Conservation (phyloP, 805 yeast species). For the Metschnikowia noctiluminum region DNA sequence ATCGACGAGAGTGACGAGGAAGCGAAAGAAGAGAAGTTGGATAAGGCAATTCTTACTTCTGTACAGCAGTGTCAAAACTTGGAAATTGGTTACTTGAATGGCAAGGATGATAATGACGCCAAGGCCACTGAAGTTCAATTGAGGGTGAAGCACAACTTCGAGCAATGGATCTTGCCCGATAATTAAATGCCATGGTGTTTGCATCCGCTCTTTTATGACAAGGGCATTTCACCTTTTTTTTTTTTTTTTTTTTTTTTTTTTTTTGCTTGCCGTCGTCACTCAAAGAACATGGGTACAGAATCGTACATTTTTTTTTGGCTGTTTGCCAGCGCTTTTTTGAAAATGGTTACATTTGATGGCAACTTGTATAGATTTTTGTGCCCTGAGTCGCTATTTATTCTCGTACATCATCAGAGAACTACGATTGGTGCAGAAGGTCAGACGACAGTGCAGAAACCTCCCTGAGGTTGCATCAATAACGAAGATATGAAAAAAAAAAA, state of each 20-base stretch:
- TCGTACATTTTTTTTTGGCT: background rate
- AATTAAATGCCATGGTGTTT: slow-evolving; percentile 6
- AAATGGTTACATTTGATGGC: no score
- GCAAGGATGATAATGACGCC: slow-evolving; percentile 25
- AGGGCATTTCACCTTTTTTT: background rate
- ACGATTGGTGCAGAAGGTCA: no score
- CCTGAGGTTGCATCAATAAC: no score
- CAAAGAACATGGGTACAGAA: no score
- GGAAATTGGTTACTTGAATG: slow-evolving; percentile 42
- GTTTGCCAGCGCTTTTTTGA: background rate
- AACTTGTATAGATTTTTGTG: slow-evolving; percentile 10
- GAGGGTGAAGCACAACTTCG: slow-evolving; percentile 56
- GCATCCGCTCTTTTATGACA: background rate
- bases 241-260: slow-evolving; percentile 11
- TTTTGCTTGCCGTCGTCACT: background rate
- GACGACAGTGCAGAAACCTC: no score
- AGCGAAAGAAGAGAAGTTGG: slow-evolving; percentile 20
- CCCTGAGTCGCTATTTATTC: background rate
- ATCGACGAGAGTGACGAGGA: slow-evolving; percentile 24
- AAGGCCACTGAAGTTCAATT: slow-evolving; percentile 50
- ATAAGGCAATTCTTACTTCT: slow-evolving; percentile 47
- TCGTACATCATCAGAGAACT: background rate
- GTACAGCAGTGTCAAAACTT: slow-evolving; percentile 50
- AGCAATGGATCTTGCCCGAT: slow-evolving; percentile 66
- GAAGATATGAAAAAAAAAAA: no score